These are phyloP conservation scores for Glaciozyma martinii DNA, from an alignment of 768 basidiomycete species.

Conservation along the genomic window DNA sequence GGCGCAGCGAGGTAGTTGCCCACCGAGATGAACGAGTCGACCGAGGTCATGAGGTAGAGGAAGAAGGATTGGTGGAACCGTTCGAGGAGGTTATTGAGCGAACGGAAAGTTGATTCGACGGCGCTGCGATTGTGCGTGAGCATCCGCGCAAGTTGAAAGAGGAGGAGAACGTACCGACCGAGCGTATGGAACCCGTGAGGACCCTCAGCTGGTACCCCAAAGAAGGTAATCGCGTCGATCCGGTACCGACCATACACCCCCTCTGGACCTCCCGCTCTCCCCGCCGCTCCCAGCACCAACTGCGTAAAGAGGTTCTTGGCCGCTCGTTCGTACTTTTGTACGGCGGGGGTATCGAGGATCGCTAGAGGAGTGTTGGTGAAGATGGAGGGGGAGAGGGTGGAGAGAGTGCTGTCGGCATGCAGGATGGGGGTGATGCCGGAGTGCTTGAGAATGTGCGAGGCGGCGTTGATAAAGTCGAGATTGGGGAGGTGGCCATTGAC, in stretches of 20 bases:
- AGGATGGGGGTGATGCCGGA: conserved; percentile 68
- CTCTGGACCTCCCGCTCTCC: conserved; percentile 77
- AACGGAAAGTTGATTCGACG: conserved; percentile 77
- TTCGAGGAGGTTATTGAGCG: conserved; percentile 88
- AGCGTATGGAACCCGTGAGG: conserved; percentile 93
- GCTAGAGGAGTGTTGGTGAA: not conserved
- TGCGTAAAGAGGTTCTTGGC: conserved; percentile 64
- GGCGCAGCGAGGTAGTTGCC: conserved; percentile 83
- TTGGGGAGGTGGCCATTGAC: conserved; percentile 91
- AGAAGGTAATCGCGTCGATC: conserved; percentile 88
- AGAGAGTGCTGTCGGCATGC: conserved; percentile 49
- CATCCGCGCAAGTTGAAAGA: not conserved
- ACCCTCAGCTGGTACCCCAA: conserved; percentile 72
- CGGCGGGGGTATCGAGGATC: not conserved
- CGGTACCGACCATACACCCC: conserved; percentile 88
- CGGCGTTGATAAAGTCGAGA: conserved; percentile 84
- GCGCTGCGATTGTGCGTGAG: conserved; percentile 46
- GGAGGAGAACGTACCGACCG: conserved; percentile 55
- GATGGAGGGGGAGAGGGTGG: not conserved
- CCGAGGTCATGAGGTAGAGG: conserved; percentile 71
- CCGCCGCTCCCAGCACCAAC: conserved; percentile 62
- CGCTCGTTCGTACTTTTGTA: conserved; percentile 39
- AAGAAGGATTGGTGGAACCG: conserved; percentile 96
- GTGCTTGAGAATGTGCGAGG: conserved; percentile 49
- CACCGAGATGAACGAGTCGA: conserved; percentile 70